phyloP scores from a whole-genome alignment of 345 rosid genomes.

The Lumnitzera littorea region DNA sequence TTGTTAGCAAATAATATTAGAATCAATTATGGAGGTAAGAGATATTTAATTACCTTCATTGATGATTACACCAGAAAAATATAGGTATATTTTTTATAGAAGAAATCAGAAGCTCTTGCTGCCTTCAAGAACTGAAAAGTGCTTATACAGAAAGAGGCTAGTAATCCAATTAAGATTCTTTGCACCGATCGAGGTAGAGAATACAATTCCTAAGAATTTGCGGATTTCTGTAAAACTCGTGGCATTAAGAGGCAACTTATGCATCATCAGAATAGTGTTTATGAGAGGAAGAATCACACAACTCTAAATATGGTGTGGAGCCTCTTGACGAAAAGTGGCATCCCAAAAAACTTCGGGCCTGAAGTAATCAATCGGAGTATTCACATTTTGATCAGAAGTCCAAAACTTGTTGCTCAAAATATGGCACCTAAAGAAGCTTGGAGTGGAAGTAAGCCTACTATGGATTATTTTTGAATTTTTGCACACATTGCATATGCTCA shows the following conservation, averaged over 20 bases:
- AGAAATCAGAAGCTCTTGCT: not conserved
- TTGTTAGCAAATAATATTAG: not conserved
- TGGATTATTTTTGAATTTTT: no score
- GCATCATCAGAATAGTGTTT: conserved; percentile 1
- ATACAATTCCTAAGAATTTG: not conserved
- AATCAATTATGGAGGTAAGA: not conserved
- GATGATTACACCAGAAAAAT: not conserved
- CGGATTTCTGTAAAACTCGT: not conserved
- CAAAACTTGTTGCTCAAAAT: no score
- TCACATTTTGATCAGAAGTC: not conserved
- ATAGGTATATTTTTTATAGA: not conserved
- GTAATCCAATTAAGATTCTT: not conserved
- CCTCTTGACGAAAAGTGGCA: no score
- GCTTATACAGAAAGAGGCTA: not conserved
- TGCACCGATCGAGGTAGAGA: not conserved
- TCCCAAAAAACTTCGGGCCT: no score
- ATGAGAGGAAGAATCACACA: not conserved
- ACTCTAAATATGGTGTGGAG: no score
- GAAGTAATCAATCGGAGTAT: no score
- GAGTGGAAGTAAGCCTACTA: no score
- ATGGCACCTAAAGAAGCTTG: no score
- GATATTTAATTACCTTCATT: not conserved
- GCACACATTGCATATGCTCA: no score
- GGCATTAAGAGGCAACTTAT: not conserved
- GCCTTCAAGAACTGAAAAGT: not conserved